Evolutionary conservation across 2,329 filamentous ascomycete genomes (phyloP).

Genomic region (Fusarium aywerte): DNA sequence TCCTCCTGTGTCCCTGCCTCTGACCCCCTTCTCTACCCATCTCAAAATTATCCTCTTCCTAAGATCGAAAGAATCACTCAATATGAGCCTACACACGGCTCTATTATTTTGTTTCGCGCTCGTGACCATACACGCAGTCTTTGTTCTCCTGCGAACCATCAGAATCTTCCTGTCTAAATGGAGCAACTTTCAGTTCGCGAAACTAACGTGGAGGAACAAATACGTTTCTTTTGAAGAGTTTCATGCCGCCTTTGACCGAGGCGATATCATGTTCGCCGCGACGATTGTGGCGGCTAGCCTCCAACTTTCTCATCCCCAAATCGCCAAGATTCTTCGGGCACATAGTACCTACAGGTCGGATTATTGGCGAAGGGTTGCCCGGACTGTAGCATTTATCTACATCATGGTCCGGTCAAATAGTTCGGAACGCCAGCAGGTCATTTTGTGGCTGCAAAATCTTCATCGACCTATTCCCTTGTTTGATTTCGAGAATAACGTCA

Average conservation of each 20-base stretch:
- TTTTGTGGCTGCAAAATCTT: background rate
- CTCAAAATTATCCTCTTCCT: no score
- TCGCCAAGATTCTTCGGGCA: background rate
- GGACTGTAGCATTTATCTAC: background rate
- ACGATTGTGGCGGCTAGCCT: background rate
- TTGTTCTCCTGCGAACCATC: background rate
- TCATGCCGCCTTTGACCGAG: background rate
- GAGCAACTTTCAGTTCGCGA: background rate
- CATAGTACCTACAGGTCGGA: background rate
- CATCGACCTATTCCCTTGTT: accelerated
- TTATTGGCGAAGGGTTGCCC: background rate
- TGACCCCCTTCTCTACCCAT: no score
- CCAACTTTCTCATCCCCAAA: background rate
- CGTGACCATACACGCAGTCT: background rate
- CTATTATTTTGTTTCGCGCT: background rate
- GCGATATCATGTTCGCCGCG: background rate
- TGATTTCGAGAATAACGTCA: background rate
- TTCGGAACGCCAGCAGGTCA: background rate
- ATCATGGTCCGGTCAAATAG: background rate
- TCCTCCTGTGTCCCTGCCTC: no score
- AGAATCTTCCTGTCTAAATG: background rate
- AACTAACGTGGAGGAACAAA: background rate
- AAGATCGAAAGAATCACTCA: no score
- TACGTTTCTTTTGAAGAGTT: background rate
- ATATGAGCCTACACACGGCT: background rate